A percentile compares a stretch with the other conserved stretches of the same genome.
Evolutionary conservation across 2,329 filamentous ascomycete species (phyloP).

Genomic region (Cryoendolithus antarcticus): DNA sequence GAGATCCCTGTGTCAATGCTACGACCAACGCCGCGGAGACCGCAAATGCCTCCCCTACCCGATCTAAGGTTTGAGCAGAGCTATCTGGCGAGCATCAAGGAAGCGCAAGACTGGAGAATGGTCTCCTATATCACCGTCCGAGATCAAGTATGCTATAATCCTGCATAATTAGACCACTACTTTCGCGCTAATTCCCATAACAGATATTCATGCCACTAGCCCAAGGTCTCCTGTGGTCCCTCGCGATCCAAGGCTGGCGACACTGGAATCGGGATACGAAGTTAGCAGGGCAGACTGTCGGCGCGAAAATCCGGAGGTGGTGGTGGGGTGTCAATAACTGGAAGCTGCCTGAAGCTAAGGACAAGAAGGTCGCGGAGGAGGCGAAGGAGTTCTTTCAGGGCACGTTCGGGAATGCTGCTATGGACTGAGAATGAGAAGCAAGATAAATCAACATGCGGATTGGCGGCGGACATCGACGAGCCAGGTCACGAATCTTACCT

Average conservation of each 20-base stretch:
- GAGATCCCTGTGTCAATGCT: conserved; percentile 59
- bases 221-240: conserved; percentile 81
- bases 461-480: no score
- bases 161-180: neutral
- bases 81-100: conserved; percentile 79
- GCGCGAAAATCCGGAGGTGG: conserved; percentile 72
- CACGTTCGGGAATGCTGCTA: no score
- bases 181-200: conserved; percentile 3
- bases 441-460: no score
- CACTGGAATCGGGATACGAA: conserved; percentile 73
- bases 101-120: conserved; percentile 66
- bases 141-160: conserved; percentile 57
- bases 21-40: conserved; percentile 39
- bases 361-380: conserved; percentile 22
- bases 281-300: conserved; percentile 63
- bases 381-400: conserved; percentile 16
- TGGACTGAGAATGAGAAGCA: no score
- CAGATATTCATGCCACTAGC: conserved; percentile 75
- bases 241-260: conserved; percentile 76
- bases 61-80: conserved; percentile 97
- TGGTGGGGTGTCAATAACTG: conserved; percentile 95
- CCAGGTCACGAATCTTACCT: no score
- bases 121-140: conserved; percentile 73
- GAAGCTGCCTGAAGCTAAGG: conserved; percentile 44
- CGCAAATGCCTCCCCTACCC: conserved; percentile 55